Conservation (phyloP, 768 basidiomycete species). For the Tricholoma terreum region DNA sequence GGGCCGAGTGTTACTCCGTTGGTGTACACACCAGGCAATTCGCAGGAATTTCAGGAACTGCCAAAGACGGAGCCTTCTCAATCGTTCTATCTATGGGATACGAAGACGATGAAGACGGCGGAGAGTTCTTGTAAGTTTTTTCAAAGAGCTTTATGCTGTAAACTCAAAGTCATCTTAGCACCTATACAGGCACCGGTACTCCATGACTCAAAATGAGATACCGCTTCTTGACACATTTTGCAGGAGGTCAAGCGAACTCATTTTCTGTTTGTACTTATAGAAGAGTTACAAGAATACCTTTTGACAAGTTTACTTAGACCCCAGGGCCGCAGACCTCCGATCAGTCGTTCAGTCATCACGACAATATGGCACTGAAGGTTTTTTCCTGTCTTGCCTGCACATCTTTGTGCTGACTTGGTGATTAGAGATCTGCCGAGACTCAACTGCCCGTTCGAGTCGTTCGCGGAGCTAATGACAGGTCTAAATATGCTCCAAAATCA, state of each 20-base stretch:
- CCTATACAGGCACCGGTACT: constrained; percentile 41
- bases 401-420: not conserved
- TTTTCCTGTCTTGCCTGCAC: not conserved
- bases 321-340: constrained; percentile 24
- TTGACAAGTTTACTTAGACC: constrained; percentile 15
- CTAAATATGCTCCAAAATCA: constrained; percentile 31
- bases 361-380: constrained; percentile 34
- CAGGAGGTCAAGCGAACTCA: constrained; percentile 20
- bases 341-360: constrained; percentile 32
- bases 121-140: constrained; percentile 1
- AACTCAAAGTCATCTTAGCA: not conserved
- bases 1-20: not conserved
- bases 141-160: not conserved
- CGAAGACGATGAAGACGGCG: constrained; percentile 3
- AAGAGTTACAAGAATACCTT: not conserved
- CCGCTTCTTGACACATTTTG: not conserved
- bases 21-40: not conserved
- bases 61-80: constrained; percentile 2
- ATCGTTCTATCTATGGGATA: constrained; percentile 1
- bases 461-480: constrained; percentile 29
- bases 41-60: constrained; percentile 3
- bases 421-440: constrained; percentile 29
- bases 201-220: not conserved
- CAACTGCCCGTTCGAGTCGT: constrained; percentile 39
- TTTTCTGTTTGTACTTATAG: constrained; percentile 12